Evolutionary conservation across 108 stramenopile genomes (phyloP).

Genomic region (Nitzschia sp.): DNA sequence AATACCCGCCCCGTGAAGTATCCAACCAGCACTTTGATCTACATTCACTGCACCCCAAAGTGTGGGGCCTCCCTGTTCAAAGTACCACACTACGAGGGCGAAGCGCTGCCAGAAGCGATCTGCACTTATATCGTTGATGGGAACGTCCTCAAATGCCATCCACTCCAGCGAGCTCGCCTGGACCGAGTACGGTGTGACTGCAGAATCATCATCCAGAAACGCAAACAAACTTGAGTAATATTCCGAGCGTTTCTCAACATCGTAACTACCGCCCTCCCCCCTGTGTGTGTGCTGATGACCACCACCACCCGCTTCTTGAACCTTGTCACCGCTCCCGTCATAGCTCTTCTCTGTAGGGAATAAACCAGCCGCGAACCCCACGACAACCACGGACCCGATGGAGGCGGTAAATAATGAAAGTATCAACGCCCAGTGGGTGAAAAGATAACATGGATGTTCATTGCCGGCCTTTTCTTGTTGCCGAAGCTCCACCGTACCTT

Average conservation of each 20-base stretch:
- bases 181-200: background rate
- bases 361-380: background rate
- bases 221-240: too few species aligned
- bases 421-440: background rate
- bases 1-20: constrained; percentile 13
- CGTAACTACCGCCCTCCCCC: too few species aligned
- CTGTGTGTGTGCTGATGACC: too few species aligned
- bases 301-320: too few species aligned
- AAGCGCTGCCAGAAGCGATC: constrained; percentile 20
- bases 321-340: too few species aligned
- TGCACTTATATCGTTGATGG: background rate
- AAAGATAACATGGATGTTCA: background rate
- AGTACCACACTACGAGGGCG: constrained; percentile 32
- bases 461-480: too few species aligned
- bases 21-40: constrained; percentile 24
- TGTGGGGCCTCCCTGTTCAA: constrained; percentile 30
- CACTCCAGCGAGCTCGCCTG: background rate
- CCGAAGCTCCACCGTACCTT: too few species aligned
- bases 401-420: background rate
- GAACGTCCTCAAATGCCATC: constrained; percentile 24
- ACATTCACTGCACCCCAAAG: constrained; percentile 30
- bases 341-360: too few species aligned
- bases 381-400: background rate
- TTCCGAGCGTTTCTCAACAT: too few species aligned
- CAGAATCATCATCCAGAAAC: too few species aligned